These are phyloP conservation scores for Paramyrothecium sp. DNA, from an alignment of 2,329 filamentous ascomycete genomes.

Conservation along the genomic window DNA sequence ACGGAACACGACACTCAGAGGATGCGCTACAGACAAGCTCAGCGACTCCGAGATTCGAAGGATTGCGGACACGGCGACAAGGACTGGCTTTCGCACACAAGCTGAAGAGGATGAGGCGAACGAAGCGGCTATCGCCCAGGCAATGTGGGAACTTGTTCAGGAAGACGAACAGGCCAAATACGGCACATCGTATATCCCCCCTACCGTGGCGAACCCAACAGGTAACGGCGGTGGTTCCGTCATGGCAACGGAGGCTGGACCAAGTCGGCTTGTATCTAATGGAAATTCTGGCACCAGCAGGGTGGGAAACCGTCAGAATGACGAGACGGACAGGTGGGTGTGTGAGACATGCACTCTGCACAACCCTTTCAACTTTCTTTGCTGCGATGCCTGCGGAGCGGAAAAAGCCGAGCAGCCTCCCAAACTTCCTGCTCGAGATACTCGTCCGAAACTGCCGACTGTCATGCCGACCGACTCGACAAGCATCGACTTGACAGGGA, in stretches of 20 bases:
- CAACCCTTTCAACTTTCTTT: constrained; percentile 49
- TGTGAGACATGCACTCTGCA: constrained; percentile 57
- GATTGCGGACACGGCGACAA: constrained; percentile 61
- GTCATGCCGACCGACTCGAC: constrained; percentile 8
- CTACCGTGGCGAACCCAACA: constrained; percentile 50
- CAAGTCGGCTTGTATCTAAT: constrained; percentile 8
- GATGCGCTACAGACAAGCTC: constrained; percentile 72
- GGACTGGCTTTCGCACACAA: constrained; percentile 76
- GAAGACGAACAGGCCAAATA: constrained; percentile 65
- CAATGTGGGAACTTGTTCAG: constrained; percentile 82
- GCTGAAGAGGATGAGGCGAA: constrained; percentile 89
- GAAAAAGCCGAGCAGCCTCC: constrained; percentile 30
- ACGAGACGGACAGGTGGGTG: constrained; percentile 39
- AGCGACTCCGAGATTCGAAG: constrained; percentile 65
- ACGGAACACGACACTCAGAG: constrained; percentile 64
- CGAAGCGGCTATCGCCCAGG: constrained; percentile 80
- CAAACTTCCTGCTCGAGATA: constrained; percentile 5
- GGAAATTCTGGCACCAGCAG: not conserved
- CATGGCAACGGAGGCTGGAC: constrained; percentile 13
- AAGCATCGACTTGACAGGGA: constrained; percentile 33
- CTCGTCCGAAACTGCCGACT: constrained; percentile 12
- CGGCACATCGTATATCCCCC: constrained; percentile 50
- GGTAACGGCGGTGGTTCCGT: constrained; percentile 37
- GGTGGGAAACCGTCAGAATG: not conserved
- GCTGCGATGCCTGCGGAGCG: constrained; percentile 56